Conservation (phyloP, 495 filamentous ascomycete genomes). For the Evernia prunastri region DNA sequence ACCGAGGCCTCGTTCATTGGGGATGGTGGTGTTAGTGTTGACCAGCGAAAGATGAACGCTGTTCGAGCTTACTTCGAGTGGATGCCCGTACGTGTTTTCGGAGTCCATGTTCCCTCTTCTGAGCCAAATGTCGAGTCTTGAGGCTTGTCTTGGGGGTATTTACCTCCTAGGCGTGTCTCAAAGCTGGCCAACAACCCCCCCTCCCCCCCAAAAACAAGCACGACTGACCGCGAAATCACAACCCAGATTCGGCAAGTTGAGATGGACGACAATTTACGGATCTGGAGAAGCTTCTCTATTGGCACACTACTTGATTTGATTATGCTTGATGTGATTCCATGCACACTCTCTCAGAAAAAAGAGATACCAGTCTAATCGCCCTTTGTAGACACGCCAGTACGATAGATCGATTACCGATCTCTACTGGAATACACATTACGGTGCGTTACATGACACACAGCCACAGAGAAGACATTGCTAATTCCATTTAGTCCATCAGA, state of each 20-base stretch:
- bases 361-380: no score
- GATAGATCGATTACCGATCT: conserved; percentile 50
- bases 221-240: no score
- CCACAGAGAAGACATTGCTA: no score
- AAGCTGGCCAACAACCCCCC: no score
- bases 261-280: conserved; percentile 65
- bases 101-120: no score
- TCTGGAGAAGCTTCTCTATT: conserved; percentile 62
- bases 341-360: no score
- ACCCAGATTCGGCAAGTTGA: conserved; percentile 53
- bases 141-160: no score
- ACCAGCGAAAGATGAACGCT: conserved; percentile 66
- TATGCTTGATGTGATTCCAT: conserved; percentile 64
- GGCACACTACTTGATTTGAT: conserved; percentile 59
- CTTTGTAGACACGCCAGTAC: conserved; percentile 62
- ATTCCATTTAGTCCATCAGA: conserved; percentile 45
- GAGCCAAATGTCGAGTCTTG: no score
- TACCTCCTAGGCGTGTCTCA: no score
- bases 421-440: conserved; percentile 49
- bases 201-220: no score
- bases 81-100: no score
- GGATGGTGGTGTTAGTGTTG: conserved; percentile 55
- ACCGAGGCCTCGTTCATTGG: conserved; percentile 55
- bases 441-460: no score
- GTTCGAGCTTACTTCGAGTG: conserved; percentile 65